Base-by-base conservation (phyloP, 2,329 filamentous ascomycete genomes). In the Teratosphaeria zuluensis region DNA sequence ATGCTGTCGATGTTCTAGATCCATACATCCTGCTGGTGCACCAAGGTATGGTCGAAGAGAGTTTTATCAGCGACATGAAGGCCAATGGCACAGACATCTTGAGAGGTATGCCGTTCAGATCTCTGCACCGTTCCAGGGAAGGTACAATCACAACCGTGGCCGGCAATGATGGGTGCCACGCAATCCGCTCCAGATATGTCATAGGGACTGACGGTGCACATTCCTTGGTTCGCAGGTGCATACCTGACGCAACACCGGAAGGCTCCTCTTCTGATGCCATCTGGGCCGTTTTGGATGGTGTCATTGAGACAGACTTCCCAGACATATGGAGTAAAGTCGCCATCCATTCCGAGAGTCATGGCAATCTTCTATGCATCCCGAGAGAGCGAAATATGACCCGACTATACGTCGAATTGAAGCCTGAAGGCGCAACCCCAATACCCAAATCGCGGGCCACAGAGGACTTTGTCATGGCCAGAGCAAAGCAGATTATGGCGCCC, bases 281-380 rank as follows among this genome's bases (percentile, higher is more conserved):
- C 21, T 90, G 54, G 54, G 53, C n/a, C 16, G 53, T 55, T 24
- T 14, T 55, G 53, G 53, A 55, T n/a, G 31, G 21, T 14, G 53
- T 55, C 28, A 24, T 32, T 19, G 31, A 28, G 19, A 55, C 53
- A 32, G 32, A 55, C 53, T 55, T 55, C 21, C 53, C 53, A 32
- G 53, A 55, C 31, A 7, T 55, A 4, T 24, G 53, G 28, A 55
- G 19, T 12, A 31, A 32, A 55, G 21, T 24, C 66, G 88, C 86
- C 0, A 88, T 91, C 61, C 87, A 89, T 70, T 88, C 86, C 7
- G 61, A 60, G 11, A 19, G 14, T 11, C 78, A 85, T 57, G 87
- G 87, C 1, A 89, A 86, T 9, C 84, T 90, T 66, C 89, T 91
- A 86, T 83, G 90, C 1, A 90, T 91, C 61, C 87, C 87, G 1